phyloP scores from a whole-genome alignment of 1,139 yeast genomes.

The Blastobotrys aristatus region DNA sequence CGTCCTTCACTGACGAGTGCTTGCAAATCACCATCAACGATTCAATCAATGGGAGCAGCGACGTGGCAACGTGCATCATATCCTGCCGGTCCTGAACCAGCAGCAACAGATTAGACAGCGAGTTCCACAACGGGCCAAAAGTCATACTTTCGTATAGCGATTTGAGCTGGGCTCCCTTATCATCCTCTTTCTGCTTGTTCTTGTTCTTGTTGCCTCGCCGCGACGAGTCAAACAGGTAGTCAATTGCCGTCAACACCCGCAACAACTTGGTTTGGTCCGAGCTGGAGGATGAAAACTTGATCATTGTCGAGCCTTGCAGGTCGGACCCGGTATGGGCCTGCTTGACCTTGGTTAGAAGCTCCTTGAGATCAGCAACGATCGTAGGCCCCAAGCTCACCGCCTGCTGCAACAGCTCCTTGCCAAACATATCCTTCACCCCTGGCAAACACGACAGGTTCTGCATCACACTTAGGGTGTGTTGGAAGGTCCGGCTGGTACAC shows the following conservation, averaged over 20 bases:
- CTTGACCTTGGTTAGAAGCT: constrained; percentile 46
- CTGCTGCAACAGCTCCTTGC: constrained; percentile 59
- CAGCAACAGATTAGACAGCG: constrained; percentile 70
- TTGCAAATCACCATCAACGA: constrained; percentile 94
- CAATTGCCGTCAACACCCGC: constrained; percentile 82
- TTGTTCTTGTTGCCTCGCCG: constrained; percentile 15
- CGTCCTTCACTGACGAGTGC: constrained; percentile 68
- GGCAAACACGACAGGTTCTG: constrained; percentile 64
- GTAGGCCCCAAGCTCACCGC: constrained; percentile 59
- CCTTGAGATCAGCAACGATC: constrained; percentile 53
- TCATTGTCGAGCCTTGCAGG: constrained; percentile 49
- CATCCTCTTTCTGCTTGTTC: constrained; percentile 30
- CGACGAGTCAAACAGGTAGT: constrained; percentile 60
- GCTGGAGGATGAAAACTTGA: constrained; percentile 71
- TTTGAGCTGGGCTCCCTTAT: constrained; percentile 40
- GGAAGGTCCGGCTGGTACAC: constrained; percentile 80
- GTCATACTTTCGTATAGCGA: constrained; percentile 59
- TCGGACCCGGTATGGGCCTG: constrained; percentile 40
- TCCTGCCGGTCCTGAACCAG: constrained; percentile 38
- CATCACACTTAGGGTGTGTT: constrained; percentile 78
- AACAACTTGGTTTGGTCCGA: constrained; percentile 85
- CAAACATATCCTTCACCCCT: constrained; percentile 61
- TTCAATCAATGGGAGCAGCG: constrained; percentile 81
- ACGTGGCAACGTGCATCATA: constrained; percentile 70
- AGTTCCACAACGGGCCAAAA: constrained; percentile 80